Conservation (phyloP, 2,329 filamentous ascomycete species). For the Sodiomyces alkalinus region DNA sequence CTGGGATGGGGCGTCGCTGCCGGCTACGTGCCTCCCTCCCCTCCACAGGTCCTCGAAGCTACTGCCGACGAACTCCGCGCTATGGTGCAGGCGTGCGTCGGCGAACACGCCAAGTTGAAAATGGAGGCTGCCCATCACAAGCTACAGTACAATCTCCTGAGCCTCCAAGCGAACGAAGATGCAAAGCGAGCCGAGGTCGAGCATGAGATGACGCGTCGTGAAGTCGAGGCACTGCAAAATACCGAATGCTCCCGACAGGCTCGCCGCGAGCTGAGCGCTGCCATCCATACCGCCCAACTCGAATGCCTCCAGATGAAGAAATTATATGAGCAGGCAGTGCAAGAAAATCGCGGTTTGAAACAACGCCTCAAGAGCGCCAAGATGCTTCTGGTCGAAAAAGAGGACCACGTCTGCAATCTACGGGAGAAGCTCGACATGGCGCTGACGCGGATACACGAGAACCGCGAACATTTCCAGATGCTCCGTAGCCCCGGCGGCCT, state of each 20-base stretch:
- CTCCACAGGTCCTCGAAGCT: slow-evolving; percentile 35
- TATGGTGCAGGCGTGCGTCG: slow-evolving; percentile 38
- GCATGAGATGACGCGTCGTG: slow-evolving; percentile 76
- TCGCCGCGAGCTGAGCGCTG: slow-evolving; percentile 34
- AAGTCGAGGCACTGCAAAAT: slow-evolving; percentile 69
- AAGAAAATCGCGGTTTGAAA: slow-evolving; percentile 48
- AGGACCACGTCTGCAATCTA: slow-evolving; percentile 56
- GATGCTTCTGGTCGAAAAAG: slow-evolving; percentile 62
- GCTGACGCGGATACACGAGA: slow-evolving; percentile 73
- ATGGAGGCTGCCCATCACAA: slow-evolving; percentile 84
- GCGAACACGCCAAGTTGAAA: slow-evolving; percentile 46
- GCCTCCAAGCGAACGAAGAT: slow-evolving; percentile 71
- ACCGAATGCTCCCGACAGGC: slow-evolving; percentile 55
- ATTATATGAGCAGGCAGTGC: slow-evolving; percentile 49
- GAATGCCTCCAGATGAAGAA: slow-evolving; percentile 48
- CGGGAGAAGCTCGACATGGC: slow-evolving; percentile 63
- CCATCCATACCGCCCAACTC: slow-evolving; percentile 35
- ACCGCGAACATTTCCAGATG: slow-evolving; percentile 70
- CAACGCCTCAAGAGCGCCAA: slow-evolving; percentile 58
- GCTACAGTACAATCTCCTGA: slow-evolving; percentile 72
- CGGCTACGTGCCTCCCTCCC: slow-evolving; percentile 31
- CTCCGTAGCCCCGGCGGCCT: slow-evolving; percentile 62
- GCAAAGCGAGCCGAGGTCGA: slow-evolving; percentile 80
- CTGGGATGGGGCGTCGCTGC: slow-evolving; percentile 13
- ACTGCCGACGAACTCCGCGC: slow-evolving; percentile 38